Conservation (phyloP, 257 asterid genomes). For the Catharanthus roseus region DNA sequence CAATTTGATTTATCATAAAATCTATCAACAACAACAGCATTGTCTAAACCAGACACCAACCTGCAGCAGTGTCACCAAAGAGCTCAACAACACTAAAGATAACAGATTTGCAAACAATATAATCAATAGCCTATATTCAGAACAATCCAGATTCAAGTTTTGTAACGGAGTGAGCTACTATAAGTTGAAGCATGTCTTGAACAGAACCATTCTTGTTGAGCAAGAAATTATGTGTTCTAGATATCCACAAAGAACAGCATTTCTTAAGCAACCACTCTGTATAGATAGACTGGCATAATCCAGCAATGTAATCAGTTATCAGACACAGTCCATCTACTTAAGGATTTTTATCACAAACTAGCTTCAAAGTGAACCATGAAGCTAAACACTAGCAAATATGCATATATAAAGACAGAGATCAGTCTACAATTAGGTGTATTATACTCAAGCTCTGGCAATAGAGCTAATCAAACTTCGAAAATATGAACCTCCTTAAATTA, state of each 20-base stretch:
- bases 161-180: background rate
- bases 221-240: background rate
- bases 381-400: background rate
- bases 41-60: conserved; percentile 55
- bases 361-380: background rate
- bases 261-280: background rate
- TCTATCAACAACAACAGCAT: conserved; percentile 68
- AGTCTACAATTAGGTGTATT: background rate
- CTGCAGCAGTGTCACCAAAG: conserved; percentile 30
- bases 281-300: background rate
- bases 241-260: background rate
- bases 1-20: conserved; percentile 93
- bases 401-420: background rate
- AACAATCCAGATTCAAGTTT: background rate
- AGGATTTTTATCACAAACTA: background rate
- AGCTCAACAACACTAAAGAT: too few species aligned
- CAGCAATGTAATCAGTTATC: background rate
- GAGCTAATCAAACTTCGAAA: background rate
- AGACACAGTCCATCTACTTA: background rate
- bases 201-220: background rate
- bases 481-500: background rate
- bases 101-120: background rate
- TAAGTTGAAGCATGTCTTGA: background rate
- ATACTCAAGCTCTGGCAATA: background rate
- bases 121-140: background rate